Evolutionary conservation across 352 stramenopile species (phyloP), one percentile per base, ranked within the genome.

Genomic region (Elongisporangium prolatum): DNA sequence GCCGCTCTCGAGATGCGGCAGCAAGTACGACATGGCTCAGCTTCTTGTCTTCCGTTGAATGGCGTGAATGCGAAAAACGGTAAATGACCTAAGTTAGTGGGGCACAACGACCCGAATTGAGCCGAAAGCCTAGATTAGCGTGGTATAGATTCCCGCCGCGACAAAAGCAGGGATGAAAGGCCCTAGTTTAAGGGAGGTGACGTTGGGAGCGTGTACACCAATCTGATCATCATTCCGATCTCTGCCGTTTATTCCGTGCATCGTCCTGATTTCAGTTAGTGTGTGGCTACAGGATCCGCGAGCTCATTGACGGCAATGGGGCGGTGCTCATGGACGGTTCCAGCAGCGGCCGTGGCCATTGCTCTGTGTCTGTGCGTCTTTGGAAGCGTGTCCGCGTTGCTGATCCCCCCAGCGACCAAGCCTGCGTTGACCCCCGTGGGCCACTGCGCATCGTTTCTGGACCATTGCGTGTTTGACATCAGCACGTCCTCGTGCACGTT

Each of bases 1-100:
- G 57, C 97, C 97, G 50, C 76, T 97, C 64, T 94, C 81, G 51
- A 99, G 80, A 77, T 99, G 97, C 21, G 97, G 97, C 59, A 99
- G 78, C 73, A 99, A 86, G 77, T 99, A 99, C 65, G 88, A 96
- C 95, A 98, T 98, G 18, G 6, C 20, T 3, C 10, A 1, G 11
- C 7, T 13, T 40, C 9, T 40, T 40, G n/a, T n/a, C 9, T 10
- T 50, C n/a, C 49, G 21, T 54, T 22, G n/a, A 25, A 17, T 17
- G 48, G 48, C 28, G 28, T 40, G 28, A 14, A 44, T 44, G 10
- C 10, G 34, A 7, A 11, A 44, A 44, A 44, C 8, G 10, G 34
- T 11, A 17, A 44, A 4, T 16, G 1, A 13, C 34, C 34, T 44
- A 13, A 17, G 11, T 44, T 44, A 44, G 34, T 44, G 34, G 34